phyloP scores from a whole-genome alignment of 1,284 basidiomycete species.

The Leccinum pachyderme region DNA sequence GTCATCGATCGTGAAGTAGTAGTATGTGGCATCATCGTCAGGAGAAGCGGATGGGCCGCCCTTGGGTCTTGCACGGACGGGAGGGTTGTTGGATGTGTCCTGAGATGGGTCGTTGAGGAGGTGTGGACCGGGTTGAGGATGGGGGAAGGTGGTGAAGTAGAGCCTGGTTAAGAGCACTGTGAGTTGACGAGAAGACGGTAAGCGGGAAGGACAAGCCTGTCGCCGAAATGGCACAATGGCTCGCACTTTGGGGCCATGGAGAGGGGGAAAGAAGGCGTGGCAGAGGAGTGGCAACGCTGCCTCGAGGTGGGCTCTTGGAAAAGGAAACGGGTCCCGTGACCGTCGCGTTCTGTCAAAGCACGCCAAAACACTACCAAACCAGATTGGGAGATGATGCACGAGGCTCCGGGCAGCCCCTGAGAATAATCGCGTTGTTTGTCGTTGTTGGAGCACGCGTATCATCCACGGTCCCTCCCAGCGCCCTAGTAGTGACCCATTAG shows the following conservation, averaged over 20 bases:
- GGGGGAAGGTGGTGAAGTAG: slow-evolving; percentile 78
- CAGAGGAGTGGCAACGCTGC: slow-evolving; percentile 33
- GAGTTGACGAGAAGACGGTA: slow-evolving; percentile 7
- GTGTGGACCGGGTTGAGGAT: slow-evolving; percentile 63
- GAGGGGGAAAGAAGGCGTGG: slow-evolving; percentile 5
- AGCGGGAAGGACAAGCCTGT: slow-evolving; percentile 49
- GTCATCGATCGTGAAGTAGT: slow-evolving; percentile 89
- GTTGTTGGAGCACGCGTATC: slow-evolving; percentile 52
- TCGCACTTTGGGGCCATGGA: slow-evolving; percentile 60
- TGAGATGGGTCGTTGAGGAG: slow-evolving; percentile 56
- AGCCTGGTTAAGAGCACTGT: slow-evolving; percentile 46
- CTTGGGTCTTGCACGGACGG: slow-evolving; percentile 55
- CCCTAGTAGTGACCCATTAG: slow-evolving; percentile 16
- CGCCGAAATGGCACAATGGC: slow-evolving; percentile 71
- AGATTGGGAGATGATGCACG: slow-evolving; percentile 4
- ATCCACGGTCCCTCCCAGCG: slow-evolving; percentile 23
- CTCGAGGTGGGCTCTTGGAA: slow-evolving; percentile 29
- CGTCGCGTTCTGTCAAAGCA: slow-evolving; percentile 34
- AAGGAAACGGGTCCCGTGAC: slow-evolving; percentile 38
- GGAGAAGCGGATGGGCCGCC: slow-evolving; percentile 59
- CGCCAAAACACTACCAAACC: slow-evolving; percentile 20
- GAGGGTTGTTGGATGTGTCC: slow-evolving; percentile 52
- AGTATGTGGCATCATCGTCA: slow-evolving; percentile 70
- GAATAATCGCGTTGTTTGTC: slow-evolving; percentile 49
- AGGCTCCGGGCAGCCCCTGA: no score